Conservation (phyloP, 345 rosid species). For the Brassica nigra region DNA sequence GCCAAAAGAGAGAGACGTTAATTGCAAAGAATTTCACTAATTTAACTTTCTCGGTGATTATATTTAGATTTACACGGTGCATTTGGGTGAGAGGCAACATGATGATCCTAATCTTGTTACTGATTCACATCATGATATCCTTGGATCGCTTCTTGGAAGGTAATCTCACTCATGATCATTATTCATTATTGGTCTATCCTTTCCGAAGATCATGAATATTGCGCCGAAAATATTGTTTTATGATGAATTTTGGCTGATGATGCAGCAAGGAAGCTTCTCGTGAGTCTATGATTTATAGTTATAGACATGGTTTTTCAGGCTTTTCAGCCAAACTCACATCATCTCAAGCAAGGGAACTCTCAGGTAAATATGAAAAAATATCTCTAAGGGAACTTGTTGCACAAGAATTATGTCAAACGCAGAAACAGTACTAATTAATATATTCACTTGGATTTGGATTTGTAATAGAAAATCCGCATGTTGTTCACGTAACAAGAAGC, state of each 20-base stretch:
- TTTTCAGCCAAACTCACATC: conserved; percentile 72
- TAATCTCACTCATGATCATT: conserved; percentile 21
- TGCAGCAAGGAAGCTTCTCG: conserved; percentile 60
- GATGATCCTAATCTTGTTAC: conserved; percentile 50
- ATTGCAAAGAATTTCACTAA: background rate
- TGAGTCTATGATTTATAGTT: conserved; percentile 65
- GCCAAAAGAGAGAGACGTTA: background rate
- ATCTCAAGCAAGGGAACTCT: conserved; percentile 55
- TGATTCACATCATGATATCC: conserved; percentile 66
- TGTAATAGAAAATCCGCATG: conserved; percentile 54
- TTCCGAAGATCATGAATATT: background rate
- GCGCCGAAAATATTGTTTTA: background rate
- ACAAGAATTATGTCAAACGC: conserved; percentile 15
- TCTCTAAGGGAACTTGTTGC: background rate
- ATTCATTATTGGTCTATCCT: background rate
- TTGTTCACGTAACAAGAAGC: conserved; percentile 59
- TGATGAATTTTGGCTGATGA: background rate
- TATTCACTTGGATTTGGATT: background rate
- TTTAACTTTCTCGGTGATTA: background rate
- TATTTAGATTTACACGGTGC: conserved; percentile 63
- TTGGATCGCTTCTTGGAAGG: conserved; percentile 66
- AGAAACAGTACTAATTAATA: background rate
- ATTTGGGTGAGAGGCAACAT: conserved; percentile 57
- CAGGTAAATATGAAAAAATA: conserved; percentile 40
- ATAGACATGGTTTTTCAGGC: conserved; percentile 75